These are phyloP conservation scores for Cupressus sempervirens DNA, from an alignment of 75 land plant genomes.

Conservation along the genomic window DNA sequence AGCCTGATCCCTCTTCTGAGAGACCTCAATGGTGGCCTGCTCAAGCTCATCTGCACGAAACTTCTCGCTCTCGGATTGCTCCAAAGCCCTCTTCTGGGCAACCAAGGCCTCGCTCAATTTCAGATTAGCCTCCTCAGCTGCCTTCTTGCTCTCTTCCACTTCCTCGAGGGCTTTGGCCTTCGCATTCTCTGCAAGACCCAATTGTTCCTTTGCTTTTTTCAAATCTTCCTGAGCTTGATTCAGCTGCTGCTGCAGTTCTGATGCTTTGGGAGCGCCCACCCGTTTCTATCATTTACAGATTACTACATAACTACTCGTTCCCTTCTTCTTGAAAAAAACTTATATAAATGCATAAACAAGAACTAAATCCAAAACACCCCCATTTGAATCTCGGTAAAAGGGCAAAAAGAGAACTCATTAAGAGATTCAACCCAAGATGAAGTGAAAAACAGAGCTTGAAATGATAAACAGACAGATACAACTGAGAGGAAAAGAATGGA, in stretches of 20 bases:
- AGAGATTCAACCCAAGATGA: background rate
- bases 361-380: background rate
- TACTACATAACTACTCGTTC: constrained; percentile 1
- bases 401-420: background rate
- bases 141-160: constrained; percentile 40
- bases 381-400: background rate
- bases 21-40: constrained; percentile 50
- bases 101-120: constrained; percentile 48
- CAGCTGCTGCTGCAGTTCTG: constrained; percentile 51
- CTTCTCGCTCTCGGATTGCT: constrained; percentile 61
- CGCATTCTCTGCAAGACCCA: constrained; percentile 40
- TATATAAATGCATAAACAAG: background rate
- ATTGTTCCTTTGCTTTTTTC: constrained; percentile 52
- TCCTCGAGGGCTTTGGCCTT: constrained; percentile 36
- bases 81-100: constrained; percentile 53
- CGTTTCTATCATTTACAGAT: constrained; percentile 14
- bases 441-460: background rate
- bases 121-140: constrained; percentile 46
- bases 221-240: constrained; percentile 45
- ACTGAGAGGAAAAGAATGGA: background rate
- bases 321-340: constrained; percentile 22
- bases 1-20: constrained; percentile 52
- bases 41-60: constrained; percentile 60
- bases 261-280: constrained; percentile 16
- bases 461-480: background rate